Evolutionary conservation across 2,329 filamentous ascomycete genomes (phyloP).

Genomic region (Fusarium clavum): DNA sequence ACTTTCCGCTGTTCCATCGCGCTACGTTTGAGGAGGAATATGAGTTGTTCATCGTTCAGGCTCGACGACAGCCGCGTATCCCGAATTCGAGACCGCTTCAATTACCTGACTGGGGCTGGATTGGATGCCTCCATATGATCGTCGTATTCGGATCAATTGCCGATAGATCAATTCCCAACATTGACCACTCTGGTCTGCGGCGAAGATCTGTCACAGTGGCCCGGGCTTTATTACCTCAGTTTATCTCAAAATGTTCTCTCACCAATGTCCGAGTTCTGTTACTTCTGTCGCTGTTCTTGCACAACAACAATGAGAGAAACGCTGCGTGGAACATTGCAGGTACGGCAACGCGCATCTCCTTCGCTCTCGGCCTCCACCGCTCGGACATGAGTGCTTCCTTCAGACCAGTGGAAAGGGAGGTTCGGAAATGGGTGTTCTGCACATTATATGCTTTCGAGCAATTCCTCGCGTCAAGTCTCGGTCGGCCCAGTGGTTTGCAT

Average conservation of each 20-base stretch:
- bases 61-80: constrained; percentile 9
- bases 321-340: constrained; percentile 53
- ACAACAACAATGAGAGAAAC: constrained; percentile 55
- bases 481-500: constrained; percentile 51
- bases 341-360: constrained; percentile 49
- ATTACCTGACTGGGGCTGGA: constrained; percentile 50
- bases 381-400: constrained; percentile 48
- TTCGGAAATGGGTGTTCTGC: constrained; percentile 53
- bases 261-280: constrained; percentile 29
- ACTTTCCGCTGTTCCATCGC: constrained; percentile 53
- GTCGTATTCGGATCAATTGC: constrained; percentile 52
- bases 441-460: constrained; percentile 54
- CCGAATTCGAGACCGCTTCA: constrained; percentile 15
- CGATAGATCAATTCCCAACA: constrained; percentile 35
- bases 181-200: constrained; percentile 47
- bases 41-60: constrained; percentile 46
- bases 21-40: constrained; percentile 52
- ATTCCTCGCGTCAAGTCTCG: constrained; percentile 52
- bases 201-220: constrained; percentile 25
- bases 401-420: constrained; percentile 50
- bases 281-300: constrained; percentile 48
- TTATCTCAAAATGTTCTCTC: constrained; percentile 36
- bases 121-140: constrained; percentile 54
- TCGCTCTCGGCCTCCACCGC: constrained; percentile 50
- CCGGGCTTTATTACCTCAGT: constrained; percentile 22